These are phyloP conservation scores for Dillenia suffruticosa DNA, from an alignment of 164 flowering plant species.

Conservation along the genomic window DNA sequence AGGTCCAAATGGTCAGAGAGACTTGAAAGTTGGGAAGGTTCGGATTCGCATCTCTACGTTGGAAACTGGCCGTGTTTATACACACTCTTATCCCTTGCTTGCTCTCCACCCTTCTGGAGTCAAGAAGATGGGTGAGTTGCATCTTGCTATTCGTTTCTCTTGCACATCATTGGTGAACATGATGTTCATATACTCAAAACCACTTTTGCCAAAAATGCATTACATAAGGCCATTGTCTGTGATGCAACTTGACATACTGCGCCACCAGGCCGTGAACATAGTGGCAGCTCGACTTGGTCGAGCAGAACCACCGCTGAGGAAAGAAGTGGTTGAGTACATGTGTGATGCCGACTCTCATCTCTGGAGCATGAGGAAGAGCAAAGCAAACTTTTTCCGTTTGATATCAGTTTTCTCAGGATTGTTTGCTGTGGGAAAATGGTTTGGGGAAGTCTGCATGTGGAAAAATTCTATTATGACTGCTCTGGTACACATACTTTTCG, in stretches of 20 bases:
- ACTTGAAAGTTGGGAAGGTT: slow-evolving; percentile 51
- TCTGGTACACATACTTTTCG: slow-evolving; percentile 45
- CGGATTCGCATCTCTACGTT: slow-evolving; percentile 62
- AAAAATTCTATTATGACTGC: slow-evolving; percentile 42
- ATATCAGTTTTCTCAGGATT: slow-evolving; percentile 41
- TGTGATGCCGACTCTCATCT: slow-evolving; percentile 51
- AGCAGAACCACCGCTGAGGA: slow-evolving; percentile 62
- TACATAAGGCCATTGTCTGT: slow-evolving; percentile 41
- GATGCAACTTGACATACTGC: slow-evolving; percentile 41
- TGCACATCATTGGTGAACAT: slow-evolving; percentile 34
- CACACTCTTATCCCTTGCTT: slow-evolving; percentile 50
- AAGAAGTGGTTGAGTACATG: slow-evolving; percentile 62
- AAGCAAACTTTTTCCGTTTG: slow-evolving; percentile 55
- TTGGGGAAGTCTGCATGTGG: slow-evolving; percentile 58
- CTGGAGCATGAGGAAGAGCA: slow-evolving; percentile 77
- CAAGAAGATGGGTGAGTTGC: slow-evolving; percentile 67
- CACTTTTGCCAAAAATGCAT: slow-evolving; percentile 65
- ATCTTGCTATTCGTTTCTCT: slow-evolving; percentile 54
- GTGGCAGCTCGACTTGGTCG: slow-evolving; percentile 58
- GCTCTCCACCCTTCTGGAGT: slow-evolving; percentile 59
- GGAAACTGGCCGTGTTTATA: slow-evolving; percentile 61
- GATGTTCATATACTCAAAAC: slow-evolving; percentile 38
- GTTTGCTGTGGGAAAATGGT: slow-evolving; percentile 42
- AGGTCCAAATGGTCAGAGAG: slow-evolving; percentile 27
- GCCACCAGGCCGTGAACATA: slow-evolving; percentile 45